These are phyloP conservation scores for Aspergillus piperis DNA, from an alignment of 2,329 filamentous ascomycete genomes.

Conservation along the genomic window DNA sequence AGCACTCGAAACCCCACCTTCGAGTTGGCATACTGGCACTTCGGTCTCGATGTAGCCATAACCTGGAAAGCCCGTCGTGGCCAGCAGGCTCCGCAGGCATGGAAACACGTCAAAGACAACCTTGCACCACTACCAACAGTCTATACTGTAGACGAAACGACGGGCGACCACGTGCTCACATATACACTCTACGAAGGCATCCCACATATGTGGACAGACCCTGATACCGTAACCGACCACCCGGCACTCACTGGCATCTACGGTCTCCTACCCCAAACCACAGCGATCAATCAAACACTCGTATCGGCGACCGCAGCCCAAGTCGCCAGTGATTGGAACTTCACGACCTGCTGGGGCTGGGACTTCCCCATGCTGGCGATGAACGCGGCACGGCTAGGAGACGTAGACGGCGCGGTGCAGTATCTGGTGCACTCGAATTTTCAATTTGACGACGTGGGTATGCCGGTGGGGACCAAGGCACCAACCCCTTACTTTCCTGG, in stretches of 20 bases:
- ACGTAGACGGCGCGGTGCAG: conserved; percentile 44
- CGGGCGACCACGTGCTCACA: conserved; percentile 39
- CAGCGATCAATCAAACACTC: conserved; percentile 40
- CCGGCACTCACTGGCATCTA: conserved; percentile 50
- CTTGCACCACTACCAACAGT: conserved; percentile 56
- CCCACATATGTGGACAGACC: conserved; percentile 46
- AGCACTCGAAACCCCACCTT: conserved; percentile 60
- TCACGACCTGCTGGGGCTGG: conserved; percentile 50
- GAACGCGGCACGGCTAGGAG: conserved; percentile 46
- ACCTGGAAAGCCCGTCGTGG: conserved; percentile 55
- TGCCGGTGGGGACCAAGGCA: conserved; percentile 55
- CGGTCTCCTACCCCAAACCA: conserved; percentile 47
- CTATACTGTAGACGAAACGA: not conserved
- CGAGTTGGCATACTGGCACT: conserved; percentile 63
- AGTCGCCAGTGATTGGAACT: conserved; percentile 46
- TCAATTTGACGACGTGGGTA: conserved; percentile 59
- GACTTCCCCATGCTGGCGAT: conserved; percentile 52
- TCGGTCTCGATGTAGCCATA: conserved; percentile 58
- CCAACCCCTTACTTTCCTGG: conserved; percentile 61
- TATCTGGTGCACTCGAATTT: conserved; percentile 54
- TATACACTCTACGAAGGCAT: conserved; percentile 60
- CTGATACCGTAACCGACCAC: conserved; percentile 44
- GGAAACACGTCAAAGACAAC: conserved; percentile 53
- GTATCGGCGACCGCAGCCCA: conserved; percentile 42
- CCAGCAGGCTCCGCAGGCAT: conserved; percentile 47